These are phyloP conservation scores for Phytopythium chamaehyphon DNA, from an alignment of 352 stramenopile genomes.

Conservation along the genomic window DNA sequence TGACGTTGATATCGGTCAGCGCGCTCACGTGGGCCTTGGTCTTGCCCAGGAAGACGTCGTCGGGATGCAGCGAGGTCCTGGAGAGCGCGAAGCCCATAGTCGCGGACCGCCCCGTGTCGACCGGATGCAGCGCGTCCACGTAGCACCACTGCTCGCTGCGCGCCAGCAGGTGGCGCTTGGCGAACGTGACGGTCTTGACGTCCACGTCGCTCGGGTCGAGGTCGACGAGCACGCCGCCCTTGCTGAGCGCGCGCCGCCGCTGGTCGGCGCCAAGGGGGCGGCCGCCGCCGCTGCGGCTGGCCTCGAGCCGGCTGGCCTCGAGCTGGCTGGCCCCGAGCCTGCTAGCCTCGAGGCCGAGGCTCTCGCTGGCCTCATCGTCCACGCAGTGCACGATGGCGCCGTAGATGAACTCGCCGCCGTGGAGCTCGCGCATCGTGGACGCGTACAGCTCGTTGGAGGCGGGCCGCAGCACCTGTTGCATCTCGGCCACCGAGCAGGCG, in stretches of 20 bases:
- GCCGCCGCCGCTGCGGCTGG: no score
- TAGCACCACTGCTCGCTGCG: constrained; percentile 52
- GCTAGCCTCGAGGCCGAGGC: constrained; percentile 5
- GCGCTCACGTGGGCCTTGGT: constrained; percentile 26
- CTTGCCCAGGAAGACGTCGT: constrained; percentile 43
- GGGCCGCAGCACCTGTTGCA: constrained; percentile 24
- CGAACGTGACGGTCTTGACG: constrained; percentile 47
- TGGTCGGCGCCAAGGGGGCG: no score
- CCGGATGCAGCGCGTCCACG: constrained; percentile 22
- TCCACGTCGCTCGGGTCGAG: constrained; percentile 18
- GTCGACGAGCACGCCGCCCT: background rate
- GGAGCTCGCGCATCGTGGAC: constrained; percentile 36
- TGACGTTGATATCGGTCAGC: constrained; percentile 12
- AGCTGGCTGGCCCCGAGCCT: no score
- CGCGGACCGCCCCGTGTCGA: constrained; percentile 7
- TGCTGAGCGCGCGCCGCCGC: background rate
- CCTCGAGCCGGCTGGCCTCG: no score
- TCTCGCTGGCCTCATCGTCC: constrained; percentile 9
- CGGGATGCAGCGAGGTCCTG: constrained; percentile 31
- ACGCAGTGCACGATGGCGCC: constrained; percentile 36
- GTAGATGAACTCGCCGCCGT: constrained; percentile 44
- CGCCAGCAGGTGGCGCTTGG: constrained; percentile 33
- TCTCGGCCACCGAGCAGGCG: constrained; percentile 35
- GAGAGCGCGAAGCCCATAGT: constrained; percentile 28
- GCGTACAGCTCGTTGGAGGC: constrained; percentile 30